Conservation (phyloP, 1,284 basidiomycete genomes). For the Irpex lacteus region DNA sequence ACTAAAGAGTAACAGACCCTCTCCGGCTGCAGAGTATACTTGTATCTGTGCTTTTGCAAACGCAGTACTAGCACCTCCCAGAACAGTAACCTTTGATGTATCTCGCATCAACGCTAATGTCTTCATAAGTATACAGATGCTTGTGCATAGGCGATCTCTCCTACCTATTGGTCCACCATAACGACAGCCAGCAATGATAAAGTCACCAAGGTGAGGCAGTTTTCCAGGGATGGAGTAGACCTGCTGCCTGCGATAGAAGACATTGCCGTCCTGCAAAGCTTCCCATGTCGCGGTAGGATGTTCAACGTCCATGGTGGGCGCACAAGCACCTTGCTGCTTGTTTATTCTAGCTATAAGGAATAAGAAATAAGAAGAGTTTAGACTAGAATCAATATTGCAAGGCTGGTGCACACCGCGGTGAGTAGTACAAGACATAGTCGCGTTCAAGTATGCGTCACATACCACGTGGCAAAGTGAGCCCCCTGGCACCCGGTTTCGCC, state of each 20-base stretch:
- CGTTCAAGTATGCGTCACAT: neutral
- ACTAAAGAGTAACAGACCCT: conserved; percentile 62
- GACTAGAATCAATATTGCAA: neutral
- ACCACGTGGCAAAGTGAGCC: neutral
- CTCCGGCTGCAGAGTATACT: conserved; percentile 73
- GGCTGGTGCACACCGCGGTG: neutral
- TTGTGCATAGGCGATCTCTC: neutral
- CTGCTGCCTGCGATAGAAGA: conserved; percentile 79
- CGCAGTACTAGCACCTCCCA: conserved; percentile 60
- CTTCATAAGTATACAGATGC: conserved; percentile 1
- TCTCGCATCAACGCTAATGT: conserved; percentile 83
- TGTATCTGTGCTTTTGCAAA: conserved; percentile 77
- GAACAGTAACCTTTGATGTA: conserved; percentile 73
- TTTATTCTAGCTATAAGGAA: neutral
- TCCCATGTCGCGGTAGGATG: conserved; percentile 80
- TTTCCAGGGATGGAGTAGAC: conserved; percentile 85
- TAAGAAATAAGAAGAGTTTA: neutral
- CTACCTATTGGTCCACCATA: conserved; percentile 88
- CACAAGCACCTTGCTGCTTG: neutral
- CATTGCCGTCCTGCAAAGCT: conserved; percentile 74
- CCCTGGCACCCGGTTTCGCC: neutral
- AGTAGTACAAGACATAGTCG: too few species aligned
- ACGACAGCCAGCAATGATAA: conserved; percentile 77
- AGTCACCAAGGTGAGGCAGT: conserved; percentile 78
- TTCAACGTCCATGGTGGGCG: conserved; percentile 38